A percentile compares a stretch with the other conserved stretches of the same genome.
Evolutionary conservation across 192 early-diverging fungal species (phyloP).

Genomic region (Ambispora gerdemannii): DNA sequence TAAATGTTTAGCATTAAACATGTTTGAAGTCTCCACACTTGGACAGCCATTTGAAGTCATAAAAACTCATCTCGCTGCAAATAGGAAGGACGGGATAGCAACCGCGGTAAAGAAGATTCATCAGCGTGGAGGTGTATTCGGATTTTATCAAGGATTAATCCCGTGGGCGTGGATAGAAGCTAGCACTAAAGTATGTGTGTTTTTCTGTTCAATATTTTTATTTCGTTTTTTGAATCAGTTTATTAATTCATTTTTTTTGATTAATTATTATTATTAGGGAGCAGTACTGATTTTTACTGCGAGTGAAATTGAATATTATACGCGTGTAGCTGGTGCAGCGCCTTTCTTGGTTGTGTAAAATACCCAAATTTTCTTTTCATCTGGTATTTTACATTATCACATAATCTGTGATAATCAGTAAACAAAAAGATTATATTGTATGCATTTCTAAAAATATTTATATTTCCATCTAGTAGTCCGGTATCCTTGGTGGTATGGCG

Average conservation of each 20-base stretch:
- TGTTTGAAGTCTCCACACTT: conserved; percentile 88
- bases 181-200: conserved; percentile 41
- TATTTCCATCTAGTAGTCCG: conserved; percentile 48
- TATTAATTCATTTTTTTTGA: background rate
- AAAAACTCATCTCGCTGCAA: conserved; percentile 93
- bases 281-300: conserved; percentile 61
- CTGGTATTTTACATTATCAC: conserved; percentile 18
- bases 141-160: conserved; percentile 91
- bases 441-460: conserved; percentile 1
- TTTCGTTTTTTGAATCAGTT: background rate
- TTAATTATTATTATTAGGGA: conserved; percentile 33
- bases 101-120: conserved; percentile 74
- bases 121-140: conserved; percentile 79
- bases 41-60: conserved; percentile 96
- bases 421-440: background rate
- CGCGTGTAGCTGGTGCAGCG: conserved; percentile 49
- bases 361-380: conserved; percentile 16
- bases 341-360: conserved; percentile 44
- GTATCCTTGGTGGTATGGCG: conserved; percentile 89
- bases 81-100: conserved; percentile 78
- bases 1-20: conserved; percentile 51
- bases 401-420: conserved; percentile 1
- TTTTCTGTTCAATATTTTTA: background rate
- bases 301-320: conserved; percentile 57
- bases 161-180: conserved; percentile 67